These are phyloP conservation scores for Artemisia tridentata DNA, from an alignment of 129 eudicot genomes.

Conservation along the genomic window DNA sequence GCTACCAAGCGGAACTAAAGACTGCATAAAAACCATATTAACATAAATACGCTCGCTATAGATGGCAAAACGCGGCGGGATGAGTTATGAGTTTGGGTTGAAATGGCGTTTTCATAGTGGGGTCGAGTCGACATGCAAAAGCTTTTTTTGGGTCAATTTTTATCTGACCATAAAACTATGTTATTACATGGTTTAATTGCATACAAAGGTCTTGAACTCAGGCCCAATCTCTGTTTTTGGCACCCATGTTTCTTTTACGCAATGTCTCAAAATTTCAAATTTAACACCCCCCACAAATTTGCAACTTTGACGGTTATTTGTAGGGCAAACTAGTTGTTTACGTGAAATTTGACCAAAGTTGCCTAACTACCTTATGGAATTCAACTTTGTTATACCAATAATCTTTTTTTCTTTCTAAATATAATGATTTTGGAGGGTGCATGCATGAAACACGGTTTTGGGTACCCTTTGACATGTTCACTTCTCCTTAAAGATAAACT, in stretches of 20 bases:
- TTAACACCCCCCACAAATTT: background rate
- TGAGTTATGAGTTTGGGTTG: background rate
- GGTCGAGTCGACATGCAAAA: background rate
- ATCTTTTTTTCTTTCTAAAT: background rate
- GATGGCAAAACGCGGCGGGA: background rate
- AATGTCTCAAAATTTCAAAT: too few species aligned
- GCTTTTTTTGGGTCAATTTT: background rate
- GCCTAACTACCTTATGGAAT: background rate
- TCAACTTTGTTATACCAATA: background rate
- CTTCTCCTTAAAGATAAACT: background rate
- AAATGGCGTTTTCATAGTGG: background rate
- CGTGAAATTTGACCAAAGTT: background rate
- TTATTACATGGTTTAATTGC: background rate
- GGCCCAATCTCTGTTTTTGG: background rate
- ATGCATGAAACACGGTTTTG: background rate
- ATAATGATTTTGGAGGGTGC: background rate
- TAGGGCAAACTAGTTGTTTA: background rate
- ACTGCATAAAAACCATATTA: slow-evolving; percentile 51
- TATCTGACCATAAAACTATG: background rate
- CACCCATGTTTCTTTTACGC: too few species aligned
- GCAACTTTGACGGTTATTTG: background rate
- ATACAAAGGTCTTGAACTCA: background rate
- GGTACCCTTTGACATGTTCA: background rate
- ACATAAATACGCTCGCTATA: background rate
- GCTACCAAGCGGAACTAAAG: slow-evolving; percentile 94